A percentile compares a stretch with the other conserved stretches of the same genome.
Evolutionary conservation across 2,329 filamentous ascomycete species (phyloP).

Genomic region (Penicillium sp.): DNA sequence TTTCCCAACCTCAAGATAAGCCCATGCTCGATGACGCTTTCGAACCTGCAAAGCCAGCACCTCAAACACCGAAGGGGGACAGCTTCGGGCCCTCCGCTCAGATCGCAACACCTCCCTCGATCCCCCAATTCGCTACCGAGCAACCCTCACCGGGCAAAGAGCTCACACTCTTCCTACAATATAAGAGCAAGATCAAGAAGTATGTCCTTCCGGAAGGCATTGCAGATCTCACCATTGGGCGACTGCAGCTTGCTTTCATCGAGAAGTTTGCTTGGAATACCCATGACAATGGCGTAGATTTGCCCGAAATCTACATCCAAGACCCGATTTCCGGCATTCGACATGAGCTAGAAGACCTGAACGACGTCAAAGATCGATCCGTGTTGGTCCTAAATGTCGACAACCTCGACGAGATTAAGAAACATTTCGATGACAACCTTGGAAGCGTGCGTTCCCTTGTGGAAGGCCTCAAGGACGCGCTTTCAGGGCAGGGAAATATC

Average conservation of each 20-base stretch:
- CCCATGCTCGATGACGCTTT: slow-evolving; percentile 36
- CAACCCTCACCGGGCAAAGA: slow-evolving; percentile 72
- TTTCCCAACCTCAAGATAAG: slow-evolving; percentile 41
- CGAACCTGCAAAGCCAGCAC: slow-evolving; percentile 32
- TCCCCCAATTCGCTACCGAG: slow-evolving; percentile 56
- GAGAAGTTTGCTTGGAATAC: slow-evolving; percentile 99
- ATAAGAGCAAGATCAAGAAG: slow-evolving; percentile 96
- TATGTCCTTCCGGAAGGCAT: slow-evolving; percentile 82
- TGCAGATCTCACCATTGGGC: slow-evolving; percentile 77
- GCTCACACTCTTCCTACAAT: slow-evolving; percentile 88
- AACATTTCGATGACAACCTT: slow-evolving; percentile 89
- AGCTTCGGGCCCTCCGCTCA: slow-evolving; percentile 17
- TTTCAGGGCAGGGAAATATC: slow-evolving; percentile 76
- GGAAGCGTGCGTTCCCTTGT: slow-evolving; percentile 74
- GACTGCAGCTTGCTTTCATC: slow-evolving; percentile 92
- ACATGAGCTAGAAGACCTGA: slow-evolving; percentile 89
- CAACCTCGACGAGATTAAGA: slow-evolving; percentile 89
- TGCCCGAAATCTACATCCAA: slow-evolving; percentile 97
- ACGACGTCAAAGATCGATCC: slow-evolving; percentile 88
- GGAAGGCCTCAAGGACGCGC: slow-evolving; percentile 76
- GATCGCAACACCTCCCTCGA: slow-evolving; percentile 43
- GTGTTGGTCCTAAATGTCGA: slow-evolving; percentile 95
- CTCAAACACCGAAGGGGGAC: slow-evolving; percentile 28
- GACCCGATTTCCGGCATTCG: slow-evolving; percentile 93
- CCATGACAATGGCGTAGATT: slow-evolving; percentile 83